Evolutionary conservation across 1,284 basidiomycete genomes (phyloP).

Genomic region (Leccinum pachyderme): DNA sequence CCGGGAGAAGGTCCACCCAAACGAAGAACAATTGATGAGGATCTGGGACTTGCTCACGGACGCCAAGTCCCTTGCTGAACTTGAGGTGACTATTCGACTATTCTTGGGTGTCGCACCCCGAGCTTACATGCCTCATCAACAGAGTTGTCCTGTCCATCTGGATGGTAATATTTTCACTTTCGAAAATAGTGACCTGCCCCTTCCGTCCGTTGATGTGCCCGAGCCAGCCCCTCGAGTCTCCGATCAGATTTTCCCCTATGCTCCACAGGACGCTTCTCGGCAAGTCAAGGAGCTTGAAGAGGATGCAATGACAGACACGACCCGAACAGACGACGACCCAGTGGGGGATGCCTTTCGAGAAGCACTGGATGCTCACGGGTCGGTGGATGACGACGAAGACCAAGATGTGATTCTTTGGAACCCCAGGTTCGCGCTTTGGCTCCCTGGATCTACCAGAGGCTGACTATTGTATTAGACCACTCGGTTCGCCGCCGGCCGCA

Average conservation of each 20-base stretch:
- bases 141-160: slow-evolving; percentile 29
- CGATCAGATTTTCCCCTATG: slow-evolving; percentile 20
- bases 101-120: slow-evolving; percentile 9
- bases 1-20: slow-evolving; percentile 78
- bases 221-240: slow-evolving; percentile 1
- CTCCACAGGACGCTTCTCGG: background rate
- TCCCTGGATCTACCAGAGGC: background rate
- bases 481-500: slow-evolving; percentile 34
- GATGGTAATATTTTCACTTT: slow-evolving; percentile 22
- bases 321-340: slow-evolving; percentile 78
- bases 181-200: slow-evolving; percentile 4
- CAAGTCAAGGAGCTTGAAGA: slow-evolving; percentile 40
- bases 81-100: slow-evolving; percentile 46
- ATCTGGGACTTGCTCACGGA: slow-evolving; percentile 85
- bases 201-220: slow-evolving; percentile 8
- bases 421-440: slow-evolving; percentile 44
- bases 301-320: slow-evolving; percentile 69
- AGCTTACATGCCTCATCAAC: slow-evolving; percentile 16
- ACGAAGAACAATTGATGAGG: slow-evolving; percentile 93
- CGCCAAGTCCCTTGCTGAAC: slow-evolving; percentile 58
- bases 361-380: slow-evolving; percentile 43
- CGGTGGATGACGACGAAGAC: slow-evolving; percentile 42
- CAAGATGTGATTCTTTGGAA: slow-evolving; percentile 66
- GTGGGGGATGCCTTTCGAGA: slow-evolving; percentile 76
- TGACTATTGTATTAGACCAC: slow-evolving; percentile 29